Base-by-base conservation (phyloP, 1,284 basidiomycete genomes). In the Naganishia liquefaciens region DNA sequence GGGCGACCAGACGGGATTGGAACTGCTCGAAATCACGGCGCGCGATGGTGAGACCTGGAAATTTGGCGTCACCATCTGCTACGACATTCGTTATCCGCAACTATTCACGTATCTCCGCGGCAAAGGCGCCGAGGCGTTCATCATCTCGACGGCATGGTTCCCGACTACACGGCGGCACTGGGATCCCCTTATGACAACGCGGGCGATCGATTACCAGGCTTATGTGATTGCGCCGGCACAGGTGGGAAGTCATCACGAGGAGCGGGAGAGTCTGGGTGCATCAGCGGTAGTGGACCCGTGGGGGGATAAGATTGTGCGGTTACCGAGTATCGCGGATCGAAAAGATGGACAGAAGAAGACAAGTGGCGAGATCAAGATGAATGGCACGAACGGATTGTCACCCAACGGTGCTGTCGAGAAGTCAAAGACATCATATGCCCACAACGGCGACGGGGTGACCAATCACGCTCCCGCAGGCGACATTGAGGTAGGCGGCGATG, bases 31-130 rank as follows among this genome's bases (percentile, higher is more conserved):
- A 6, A 17, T 64, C 25, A 39, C 25, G 3, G 57, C 63, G 23
- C 51, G 53, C 2, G 44, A 55, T 19, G 63, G 63, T 7, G 54
- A 64, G 21, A 64, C 47, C 0, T 64, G 46, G 39, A 50, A 57
- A 19, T 51, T 64, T n/a, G 63, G 47, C 17, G 43, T 64, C 37
- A 51, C 63, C 2, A 64, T 64, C 54, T 64, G 63, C 37, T 64
- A 64, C 33, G 63, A 64, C 54, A 50, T 64, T 30, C 63, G 63
- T 4, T 64, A 64, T 30, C 63, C 63, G 5, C 54, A 64, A 50
- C 37, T 64, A 49, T 64, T 49, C 54, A 44, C 40, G 13, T 42
- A 58, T 27, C 63, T 64, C 5, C 54, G 63, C 25, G 54, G 47
- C 9, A 46, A 49, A 28, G 44, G 55, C 17, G 63, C 63, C 4